phyloP scores from a whole-genome alignment of 257 asterid genomes.

The Buddleja alternifolia region DNA sequence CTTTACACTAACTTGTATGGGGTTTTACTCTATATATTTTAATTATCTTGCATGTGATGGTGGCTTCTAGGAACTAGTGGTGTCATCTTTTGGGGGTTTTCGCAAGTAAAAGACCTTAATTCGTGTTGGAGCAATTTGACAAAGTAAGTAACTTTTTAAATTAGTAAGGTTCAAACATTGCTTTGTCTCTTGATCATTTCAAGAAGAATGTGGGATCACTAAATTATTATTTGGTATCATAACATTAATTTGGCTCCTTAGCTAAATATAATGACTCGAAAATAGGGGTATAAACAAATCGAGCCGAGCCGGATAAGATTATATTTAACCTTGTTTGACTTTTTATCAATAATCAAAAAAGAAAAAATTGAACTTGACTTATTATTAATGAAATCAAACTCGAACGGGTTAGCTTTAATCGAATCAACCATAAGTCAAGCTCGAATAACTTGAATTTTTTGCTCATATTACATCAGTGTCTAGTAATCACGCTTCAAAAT shows the following conservation, averaged over 20 bases:
- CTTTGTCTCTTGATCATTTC: constrained; percentile 24
- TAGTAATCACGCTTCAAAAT: no score
- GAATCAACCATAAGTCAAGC: no score
- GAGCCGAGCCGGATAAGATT: no score
- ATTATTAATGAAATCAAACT: no score
- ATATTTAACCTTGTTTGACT: no score
- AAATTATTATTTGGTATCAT: not conserved
- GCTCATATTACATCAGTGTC: no score
- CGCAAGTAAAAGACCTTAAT: constrained; percentile 37
- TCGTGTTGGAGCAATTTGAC: constrained; percentile 33
- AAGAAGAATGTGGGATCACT: constrained; percentile 37
- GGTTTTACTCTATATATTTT: constrained; percentile 19
- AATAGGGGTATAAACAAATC: no score
- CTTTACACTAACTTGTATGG: constrained; percentile 24
- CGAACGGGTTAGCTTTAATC: no score
- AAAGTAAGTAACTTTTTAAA: constrained; percentile 26
- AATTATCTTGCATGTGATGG: constrained; percentile 28
- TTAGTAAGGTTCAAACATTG: not conserved
- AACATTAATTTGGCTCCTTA: not conserved
- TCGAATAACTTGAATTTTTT: no score
- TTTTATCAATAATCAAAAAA: no score
- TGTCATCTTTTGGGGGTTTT: constrained; percentile 21
- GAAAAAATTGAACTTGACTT: no score
- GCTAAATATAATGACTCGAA: not conserved
- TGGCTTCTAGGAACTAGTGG: constrained; percentile 34